A percentile compares a stretch with the other conserved stretches of the same genome.
Conservation (phyloP, 257 asterid species). For the Linderniella brevidens region DNA sequence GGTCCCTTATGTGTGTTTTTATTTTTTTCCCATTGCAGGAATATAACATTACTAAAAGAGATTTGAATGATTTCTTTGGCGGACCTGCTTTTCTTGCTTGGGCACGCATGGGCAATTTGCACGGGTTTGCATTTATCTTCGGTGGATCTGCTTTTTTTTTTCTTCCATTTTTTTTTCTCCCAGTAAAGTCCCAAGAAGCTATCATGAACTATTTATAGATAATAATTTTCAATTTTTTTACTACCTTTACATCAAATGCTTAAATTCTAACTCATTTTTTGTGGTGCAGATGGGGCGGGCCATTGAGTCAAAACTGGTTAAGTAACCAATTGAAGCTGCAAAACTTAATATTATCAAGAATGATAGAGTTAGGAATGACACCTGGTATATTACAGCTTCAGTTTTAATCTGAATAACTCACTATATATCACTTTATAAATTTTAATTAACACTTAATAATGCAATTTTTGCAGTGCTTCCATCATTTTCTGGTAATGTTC, state of each 20-base stretch:
- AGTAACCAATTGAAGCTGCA: conserved; percentile 63
- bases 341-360: conserved; percentile 67
- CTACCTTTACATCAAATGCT: conserved; percentile 3
- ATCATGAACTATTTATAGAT: too few species aligned
- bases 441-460: conserved; percentile 7
- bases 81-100: conserved; percentile 99
- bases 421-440: not conserved
- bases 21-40: conserved; percentile 27
- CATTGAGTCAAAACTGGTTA: conserved; percentile 82
- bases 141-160: not conserved
- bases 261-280: conserved; percentile 9
- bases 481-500: conserved; percentile 97
- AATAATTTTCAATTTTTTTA: too few species aligned
- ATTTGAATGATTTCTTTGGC: conserved; percentile 70
- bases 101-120: conserved; percentile 99
- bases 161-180: not conserved
- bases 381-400: conserved; percentile 46
- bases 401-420: not conserved
- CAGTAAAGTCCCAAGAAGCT: conserved; percentile 2
- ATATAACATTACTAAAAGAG: conserved; percentile 50
- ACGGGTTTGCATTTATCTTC: conserved; percentile 32
- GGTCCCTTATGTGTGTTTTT: too few species aligned
- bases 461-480: conserved; percentile 57
- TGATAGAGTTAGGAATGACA: conserved; percentile 89
- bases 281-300: conserved; percentile 89